Base-by-base conservation (phyloP, 2,329 filamentous ascomycete genomes). In the Botrytis cinerea region DNA sequence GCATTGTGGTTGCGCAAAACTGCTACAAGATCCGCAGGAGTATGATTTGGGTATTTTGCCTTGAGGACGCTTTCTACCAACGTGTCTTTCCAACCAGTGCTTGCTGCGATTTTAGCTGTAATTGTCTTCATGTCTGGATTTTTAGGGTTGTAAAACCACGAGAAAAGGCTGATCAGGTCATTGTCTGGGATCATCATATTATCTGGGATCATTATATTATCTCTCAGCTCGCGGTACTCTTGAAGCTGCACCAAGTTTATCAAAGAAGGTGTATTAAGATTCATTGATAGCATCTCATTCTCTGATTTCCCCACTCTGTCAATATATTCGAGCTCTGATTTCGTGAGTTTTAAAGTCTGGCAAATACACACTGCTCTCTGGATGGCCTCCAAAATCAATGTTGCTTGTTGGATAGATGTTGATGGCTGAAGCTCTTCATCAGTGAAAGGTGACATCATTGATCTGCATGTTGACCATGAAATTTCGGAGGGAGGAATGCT, bases 391-490 rank as follows among this genome's bases (percentile, higher is more conserved):
- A 62, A 20, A 20, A 43, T 28, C 8, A 5, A 18, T 28, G 3
- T 20, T 8, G 38, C 38, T 20, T 14, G 60, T 28, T 62, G 38
- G 1, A 62, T 40, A 6, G 38, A 28, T 4, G 14, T 20, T 28
- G 60, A 62, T 28, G 25, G 25, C 14, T 28, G 38, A 20, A 62
- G 35, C 4, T 62, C 38, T 28, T 62, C 60, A 16, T 62, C 38
- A 8, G 14, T 43, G 25, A 62, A 62, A 9, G 38, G 38, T 9
- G 60, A 43, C 8, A 4, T 10, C 38, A 62, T 62, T 43, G 60
- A 62, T 62, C 60, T 43, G 32, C 60, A 43, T 28, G 60, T 62
- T 28, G 60, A 62, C 60, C 60, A 62, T 8, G 60, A 43, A 6
- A 62, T 18, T 28, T 62, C 0, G 1, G 38, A 20, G 0, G 32